Evolutionary conservation across 2,329 filamentous ascomycete genomes (phyloP).

Genomic region (Beauveria brongniartii): DNA sequence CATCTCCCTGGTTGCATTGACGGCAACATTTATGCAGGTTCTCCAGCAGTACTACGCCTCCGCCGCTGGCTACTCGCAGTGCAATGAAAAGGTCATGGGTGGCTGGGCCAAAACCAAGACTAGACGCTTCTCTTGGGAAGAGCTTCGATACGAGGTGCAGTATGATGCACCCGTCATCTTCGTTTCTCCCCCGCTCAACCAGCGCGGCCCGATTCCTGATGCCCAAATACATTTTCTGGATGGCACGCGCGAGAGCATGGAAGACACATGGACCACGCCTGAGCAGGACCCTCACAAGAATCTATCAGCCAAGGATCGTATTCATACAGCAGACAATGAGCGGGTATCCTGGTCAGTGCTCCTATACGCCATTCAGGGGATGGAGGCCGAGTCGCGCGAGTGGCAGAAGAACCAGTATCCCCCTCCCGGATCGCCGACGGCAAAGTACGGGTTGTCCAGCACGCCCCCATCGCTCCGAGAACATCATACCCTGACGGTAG

Average conservation of each 20-base stretch:
- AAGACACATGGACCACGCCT: conserved; percentile 25
- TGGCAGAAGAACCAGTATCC: conserved; percentile 36
- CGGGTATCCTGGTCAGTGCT: conserved; percentile 46
- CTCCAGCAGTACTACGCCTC: conserved; percentile 43
- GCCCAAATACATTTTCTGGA: conserved; percentile 29
- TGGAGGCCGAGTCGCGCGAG: conserved; percentile 38
- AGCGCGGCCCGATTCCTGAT: conserved; percentile 24
- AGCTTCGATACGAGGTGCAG: conserved; percentile 41
- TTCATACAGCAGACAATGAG: conserved; percentile 50
- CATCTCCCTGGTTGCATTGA: conserved; percentile 38
- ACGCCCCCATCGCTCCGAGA: conserved; percentile 19
- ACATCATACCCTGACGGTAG: conserved; percentile 35
- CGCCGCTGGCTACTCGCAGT: conserved; percentile 40
- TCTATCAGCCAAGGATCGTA: conserved; percentile 23
- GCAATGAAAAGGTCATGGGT: conserved; percentile 40
- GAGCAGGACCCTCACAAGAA: conserved; percentile 23
- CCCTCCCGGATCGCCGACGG: conserved; percentile 15
- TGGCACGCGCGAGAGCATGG: conserved; percentile 29
- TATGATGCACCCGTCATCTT: conserved; percentile 45
- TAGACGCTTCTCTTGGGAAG: conserved; percentile 31
- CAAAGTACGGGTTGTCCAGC: conserved; percentile 15
- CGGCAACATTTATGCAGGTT: conserved; percentile 38
- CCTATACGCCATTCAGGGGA: conserved; percentile 40
- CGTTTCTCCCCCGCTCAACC: conserved; percentile 35
- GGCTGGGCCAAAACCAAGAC: conserved; percentile 34